Base-by-base conservation (phyloP, 306 rosid species). In the Cicer bijugum region DNA sequence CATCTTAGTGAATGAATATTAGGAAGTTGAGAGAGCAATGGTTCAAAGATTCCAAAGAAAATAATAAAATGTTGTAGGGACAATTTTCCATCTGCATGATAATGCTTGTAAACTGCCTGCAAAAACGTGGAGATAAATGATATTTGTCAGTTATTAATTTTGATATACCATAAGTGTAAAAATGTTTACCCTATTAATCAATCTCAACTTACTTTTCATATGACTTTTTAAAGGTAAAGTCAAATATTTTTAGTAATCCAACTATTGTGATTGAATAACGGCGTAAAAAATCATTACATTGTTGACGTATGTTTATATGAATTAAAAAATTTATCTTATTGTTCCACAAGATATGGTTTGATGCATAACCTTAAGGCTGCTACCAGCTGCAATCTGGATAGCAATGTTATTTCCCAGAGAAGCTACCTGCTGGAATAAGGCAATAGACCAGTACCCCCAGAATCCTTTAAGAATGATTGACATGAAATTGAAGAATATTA, bases 401-500 rank as follows among this genome's bases (percentile, higher is more conserved):
- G 92, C 94, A 69, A 91, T 88, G 83, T 91, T 91, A 68, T 91
- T 91, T 78, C 94, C 94, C 60, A 91, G 6, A 66, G 97, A 87
- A 70, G 94, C 94, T 16, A 91, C 85, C 86, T 91, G 94, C 74
- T 88, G 94, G 80, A 87, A 88, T 70, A 87, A 60, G 63, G 97
- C 86, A 80, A 91, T 64, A 52, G 87, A 88, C 92, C 89, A 85
- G 71, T 85, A 91, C 76, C 97, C 97, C 92, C 94, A 81, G 53
- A 78, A 79, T 50, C 90, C 94, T 91, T 87, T 68, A 85, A 75
- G 63, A 69, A 82, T 73, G 19, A 55, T 72, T 37, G 59, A 46
- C 69, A 71, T 57, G 1, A 70, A 15, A 58, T 55, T 35, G 67
- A 76, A 55, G 39, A 69, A 71, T 58, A 6, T 47, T 66, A 37